These are phyloP conservation scores for Viola odorata DNA, from an alignment of 345 rosid genomes.

Conservation along the genomic window DNA sequence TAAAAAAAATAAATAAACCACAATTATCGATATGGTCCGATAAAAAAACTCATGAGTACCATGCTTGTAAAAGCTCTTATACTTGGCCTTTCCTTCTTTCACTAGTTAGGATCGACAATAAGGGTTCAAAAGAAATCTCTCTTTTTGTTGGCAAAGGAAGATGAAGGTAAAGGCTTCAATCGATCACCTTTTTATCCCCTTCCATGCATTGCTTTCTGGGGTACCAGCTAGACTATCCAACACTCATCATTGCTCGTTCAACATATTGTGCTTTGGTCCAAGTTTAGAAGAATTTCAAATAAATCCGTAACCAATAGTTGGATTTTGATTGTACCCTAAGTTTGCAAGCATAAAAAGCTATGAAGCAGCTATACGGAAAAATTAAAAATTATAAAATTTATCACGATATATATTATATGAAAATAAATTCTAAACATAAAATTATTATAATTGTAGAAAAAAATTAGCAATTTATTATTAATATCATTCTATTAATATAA, in stretches of 20 bases:
- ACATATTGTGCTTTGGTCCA: constrained; percentile 4
- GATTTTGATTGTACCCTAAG: background rate
- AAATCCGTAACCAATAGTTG: background rate
- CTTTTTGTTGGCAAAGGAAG: background rate
- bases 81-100: background rate
- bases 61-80: background rate
- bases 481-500: no score
- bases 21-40: no score
- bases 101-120: background rate
- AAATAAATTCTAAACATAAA: no score
- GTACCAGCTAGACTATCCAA: background rate
- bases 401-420: no score
- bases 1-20: no score
- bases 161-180: background rate
- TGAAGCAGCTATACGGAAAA: no score
- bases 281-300: background rate
- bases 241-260: background rate
- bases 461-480: no score
- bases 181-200: background rate
- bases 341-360: no score
- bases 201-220: background rate
- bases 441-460: no score
- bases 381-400: no score
- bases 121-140: constrained; percentile 2
- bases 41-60: no score